Conservation (phyloP, 257 asterid genomes). For the Solanum pennellii region DNA sequence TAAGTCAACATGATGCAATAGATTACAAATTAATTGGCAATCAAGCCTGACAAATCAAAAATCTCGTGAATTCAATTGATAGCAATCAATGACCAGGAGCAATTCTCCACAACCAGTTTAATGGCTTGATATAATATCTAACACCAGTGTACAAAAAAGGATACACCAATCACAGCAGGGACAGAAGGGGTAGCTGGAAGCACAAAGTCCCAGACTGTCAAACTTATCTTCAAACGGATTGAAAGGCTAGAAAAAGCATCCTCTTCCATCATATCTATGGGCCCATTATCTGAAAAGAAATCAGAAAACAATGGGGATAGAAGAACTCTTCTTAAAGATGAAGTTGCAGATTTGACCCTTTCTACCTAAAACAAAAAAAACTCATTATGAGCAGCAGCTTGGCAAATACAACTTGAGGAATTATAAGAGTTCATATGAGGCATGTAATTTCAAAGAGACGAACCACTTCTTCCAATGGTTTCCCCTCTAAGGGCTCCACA, state of each 20-base stretch:
- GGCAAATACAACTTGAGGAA: not conserved
- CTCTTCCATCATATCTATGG: slow-evolving; percentile 89
- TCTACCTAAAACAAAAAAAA: slow-evolving; percentile 45
- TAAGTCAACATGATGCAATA: not conserved
- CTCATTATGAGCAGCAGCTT: slow-evolving; percentile 4
- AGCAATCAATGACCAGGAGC: not conserved
- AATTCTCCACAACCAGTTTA: not conserved
- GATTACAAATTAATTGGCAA: not conserved
- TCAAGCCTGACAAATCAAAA: not conserved
- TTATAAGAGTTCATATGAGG: not conserved
- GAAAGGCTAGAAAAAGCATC: slow-evolving; percentile 72
- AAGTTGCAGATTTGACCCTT: slow-evolving; percentile 61
- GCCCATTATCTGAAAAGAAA: slow-evolving; percentile 56
- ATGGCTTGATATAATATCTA: not conserved
- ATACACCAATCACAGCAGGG: slow-evolving; percentile 99
- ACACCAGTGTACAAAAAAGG: slow-evolving; percentile 24
- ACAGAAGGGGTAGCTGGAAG: slow-evolving; percentile 93
- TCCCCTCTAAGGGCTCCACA: slow-evolving; percentile 76
- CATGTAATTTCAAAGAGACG: slow-evolving; percentile 19
- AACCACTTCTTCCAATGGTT: slow-evolving; percentile 69
- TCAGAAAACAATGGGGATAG: slow-evolving; percentile 74
- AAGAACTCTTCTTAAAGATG: slow-evolving; percentile 76
- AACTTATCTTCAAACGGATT: slow-evolving; percentile 63
- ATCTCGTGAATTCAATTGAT: not conserved
- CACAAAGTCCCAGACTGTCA: slow-evolving; percentile 89